Evolutionary conservation across 164 flowering plant genomes (phyloP).

Genomic region (Vitis cinerea): DNA sequence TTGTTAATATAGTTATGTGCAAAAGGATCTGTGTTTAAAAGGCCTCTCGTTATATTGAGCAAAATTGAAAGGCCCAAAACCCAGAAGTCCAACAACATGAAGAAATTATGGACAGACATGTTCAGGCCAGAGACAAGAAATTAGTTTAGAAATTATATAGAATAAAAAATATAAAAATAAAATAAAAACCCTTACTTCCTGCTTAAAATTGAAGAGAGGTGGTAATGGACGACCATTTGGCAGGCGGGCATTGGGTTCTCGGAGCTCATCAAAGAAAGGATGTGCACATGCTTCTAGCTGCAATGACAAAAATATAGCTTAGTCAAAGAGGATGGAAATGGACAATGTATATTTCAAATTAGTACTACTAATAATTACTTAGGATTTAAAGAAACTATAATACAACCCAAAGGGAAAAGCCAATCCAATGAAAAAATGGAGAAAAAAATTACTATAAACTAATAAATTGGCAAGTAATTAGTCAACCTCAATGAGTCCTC

Average conservation of each 20-base stretch:
- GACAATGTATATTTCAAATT: neutral
- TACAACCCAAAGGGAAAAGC: neutral
- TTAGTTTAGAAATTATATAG: too few species aligned
- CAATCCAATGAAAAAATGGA: neutral
- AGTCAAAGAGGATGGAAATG: neutral
- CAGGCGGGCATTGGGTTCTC: slow-evolving; percentile 43
- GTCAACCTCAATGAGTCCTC: neutral
- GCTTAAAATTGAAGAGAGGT: slow-evolving; percentile 46
- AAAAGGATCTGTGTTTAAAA: too few species aligned
- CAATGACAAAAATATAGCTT: slow-evolving; percentile 1
- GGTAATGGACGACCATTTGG: slow-evolving; percentile 50
- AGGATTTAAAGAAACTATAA: neutral
- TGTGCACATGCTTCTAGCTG: slow-evolving; percentile 55
- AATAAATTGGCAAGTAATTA: neutral
- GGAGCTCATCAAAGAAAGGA: slow-evolving; percentile 50
- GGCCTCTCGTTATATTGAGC: too few species aligned
- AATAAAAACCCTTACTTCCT: slow-evolving; percentile 29
- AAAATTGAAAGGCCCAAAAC: too few species aligned
- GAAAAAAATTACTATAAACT: neutral
- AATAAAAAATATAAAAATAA: neutral
- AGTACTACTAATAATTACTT: neutral
- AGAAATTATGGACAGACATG: neutral
- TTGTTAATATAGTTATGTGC: too few species aligned
- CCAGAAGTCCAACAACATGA: too few species aligned
- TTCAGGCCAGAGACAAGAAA: neutral